A percentile compares a stretch with the other conserved stretches of the same genome.
Evolutionary conservation across 805 yeast species (phyloP).

Genomic region (Metschnikowia amazonensis): DNA sequence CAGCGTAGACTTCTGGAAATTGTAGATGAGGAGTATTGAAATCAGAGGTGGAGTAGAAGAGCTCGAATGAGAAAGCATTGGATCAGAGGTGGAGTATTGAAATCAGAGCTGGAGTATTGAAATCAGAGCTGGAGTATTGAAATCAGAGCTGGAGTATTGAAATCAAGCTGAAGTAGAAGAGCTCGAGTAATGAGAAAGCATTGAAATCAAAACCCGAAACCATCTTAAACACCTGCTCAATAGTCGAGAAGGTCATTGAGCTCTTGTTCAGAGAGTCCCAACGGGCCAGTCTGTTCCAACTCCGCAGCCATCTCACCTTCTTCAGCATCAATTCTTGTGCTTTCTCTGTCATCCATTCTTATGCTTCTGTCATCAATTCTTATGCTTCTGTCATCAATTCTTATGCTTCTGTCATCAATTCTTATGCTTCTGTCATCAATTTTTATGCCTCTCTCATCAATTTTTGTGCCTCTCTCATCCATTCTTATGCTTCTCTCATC

Average conservation of each 20-base stretch:
- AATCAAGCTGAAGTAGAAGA: too few species aligned
- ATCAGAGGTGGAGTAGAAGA: too few species aligned
- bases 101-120: too few species aligned
- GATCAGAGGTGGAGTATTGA: too few species aligned
- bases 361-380: constrained; percentile 8
- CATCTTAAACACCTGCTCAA: too few species aligned
- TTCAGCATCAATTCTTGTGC: constrained; percentile 7
- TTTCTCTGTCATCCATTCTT: constrained; percentile 9
- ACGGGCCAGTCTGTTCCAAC: constrained; percentile 10
- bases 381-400: constrained; percentile 8
- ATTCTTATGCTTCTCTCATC: constrained; percentile 10
- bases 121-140: too few species aligned
- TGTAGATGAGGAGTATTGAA: too few species aligned
- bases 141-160: too few species aligned
- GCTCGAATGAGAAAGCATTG: too few species aligned
- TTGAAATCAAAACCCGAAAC: too few species aligned
- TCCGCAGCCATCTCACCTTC: constrained; percentile 9
- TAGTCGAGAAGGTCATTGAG: constrained; percentile 35
- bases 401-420: constrained; percentile 8
- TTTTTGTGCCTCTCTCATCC: constrained; percentile 7
- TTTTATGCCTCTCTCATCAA: constrained; percentile 8
- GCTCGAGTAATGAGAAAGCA: too few species aligned
- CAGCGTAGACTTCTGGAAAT: too few species aligned
- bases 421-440: constrained; percentile 8
- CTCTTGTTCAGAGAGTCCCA: constrained; percentile 35